These are phyloP conservation scores for Senna tora DNA, from an alignment of 306 rosid genomes.

Conservation along the genomic window DNA sequence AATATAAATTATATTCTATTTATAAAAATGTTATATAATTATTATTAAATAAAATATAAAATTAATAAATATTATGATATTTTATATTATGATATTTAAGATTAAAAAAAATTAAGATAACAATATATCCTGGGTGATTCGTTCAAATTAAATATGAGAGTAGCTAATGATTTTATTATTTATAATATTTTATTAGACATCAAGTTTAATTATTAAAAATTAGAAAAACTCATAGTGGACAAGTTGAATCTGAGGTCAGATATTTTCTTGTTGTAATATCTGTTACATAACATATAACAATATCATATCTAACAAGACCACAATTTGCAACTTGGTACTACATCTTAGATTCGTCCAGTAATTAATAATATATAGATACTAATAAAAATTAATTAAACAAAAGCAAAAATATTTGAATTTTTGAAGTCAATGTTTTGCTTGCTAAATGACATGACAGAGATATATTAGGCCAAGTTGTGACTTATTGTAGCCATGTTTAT, in stretches of 20 bases:
- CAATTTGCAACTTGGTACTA: not conserved
- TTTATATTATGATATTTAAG: too few species aligned
- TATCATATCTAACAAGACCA: not conserved
- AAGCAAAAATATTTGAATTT: not conserved
- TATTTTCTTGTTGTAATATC: slow-evolving; percentile 1
- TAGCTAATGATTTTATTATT: too few species aligned
- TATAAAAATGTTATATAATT: too few species aligned
- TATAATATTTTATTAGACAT: too few species aligned
- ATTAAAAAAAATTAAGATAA: too few species aligned
- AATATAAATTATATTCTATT: too few species aligned
- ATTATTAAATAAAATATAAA: too few species aligned
- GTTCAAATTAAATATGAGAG: not conserved
- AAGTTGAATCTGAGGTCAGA: not conserved
- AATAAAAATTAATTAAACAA: not conserved
- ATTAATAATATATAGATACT: not conserved
- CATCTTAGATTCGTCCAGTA: not conserved
- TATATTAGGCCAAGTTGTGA: slow-evolving; percentile 6
- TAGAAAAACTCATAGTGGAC: too few species aligned
- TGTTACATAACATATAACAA: not conserved
- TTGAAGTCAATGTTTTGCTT: not conserved
- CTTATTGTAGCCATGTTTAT: too few species aligned
- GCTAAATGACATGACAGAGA: not conserved
- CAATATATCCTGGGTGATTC: not conserved
- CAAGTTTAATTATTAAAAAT: too few species aligned
- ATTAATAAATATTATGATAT: too few species aligned